Base-by-base conservation (phyloP, 2,329 filamentous ascomycete genomes). In the Plectosphaerella sp. region DNA sequence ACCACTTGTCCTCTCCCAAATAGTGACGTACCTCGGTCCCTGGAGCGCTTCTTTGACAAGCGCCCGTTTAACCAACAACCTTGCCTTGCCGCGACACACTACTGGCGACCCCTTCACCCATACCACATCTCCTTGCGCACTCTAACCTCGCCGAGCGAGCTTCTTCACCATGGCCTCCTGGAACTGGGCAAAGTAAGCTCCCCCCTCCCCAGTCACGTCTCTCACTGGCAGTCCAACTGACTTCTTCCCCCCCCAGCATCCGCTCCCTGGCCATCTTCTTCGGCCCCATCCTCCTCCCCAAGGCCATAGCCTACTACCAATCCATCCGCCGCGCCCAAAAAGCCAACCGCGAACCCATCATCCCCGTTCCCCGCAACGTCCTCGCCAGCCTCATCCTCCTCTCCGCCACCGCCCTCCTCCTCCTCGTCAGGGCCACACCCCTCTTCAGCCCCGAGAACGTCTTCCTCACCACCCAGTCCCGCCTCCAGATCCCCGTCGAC, bases 401-500 rank as follows among this genome's bases (percentile, higher is more conserved):
- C 45, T 62, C 72, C 59, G 57, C 70, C 16, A 60, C 71, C 4
- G 61, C 82, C 59, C 64, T 84, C 54, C 63, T 80, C 59, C 68
- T 89, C 49, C 9, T 49, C 39, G 61, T 85, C 53, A 78, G 83
- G 53, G 85, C 87, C 15, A 72, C 93, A 0, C 86, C 90, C 1
- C 58, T 72, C 53, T 85, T 91, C 63, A 75, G 82, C 6, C 87
- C 89, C 5, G 84, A 90, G 65, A 97, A 97, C 71, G 75, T 97
- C 67, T 96, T 97, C 76, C 64, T 69, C 28, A 69, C 76, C 16
- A 97, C 93, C 1, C 77, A 84, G 52, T 94, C 90, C 48, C 89
- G 92, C 35, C 83, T 97, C 16, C 88, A 91, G 62, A 93, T 89
- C 42, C 86, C 91, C n/a, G 86, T 83, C 42, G 89, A 93, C 64